Evolutionary conservation across 192 early-diverging fungal species (phyloP).

Genomic region (Mortierella hygrophila): DNA sequence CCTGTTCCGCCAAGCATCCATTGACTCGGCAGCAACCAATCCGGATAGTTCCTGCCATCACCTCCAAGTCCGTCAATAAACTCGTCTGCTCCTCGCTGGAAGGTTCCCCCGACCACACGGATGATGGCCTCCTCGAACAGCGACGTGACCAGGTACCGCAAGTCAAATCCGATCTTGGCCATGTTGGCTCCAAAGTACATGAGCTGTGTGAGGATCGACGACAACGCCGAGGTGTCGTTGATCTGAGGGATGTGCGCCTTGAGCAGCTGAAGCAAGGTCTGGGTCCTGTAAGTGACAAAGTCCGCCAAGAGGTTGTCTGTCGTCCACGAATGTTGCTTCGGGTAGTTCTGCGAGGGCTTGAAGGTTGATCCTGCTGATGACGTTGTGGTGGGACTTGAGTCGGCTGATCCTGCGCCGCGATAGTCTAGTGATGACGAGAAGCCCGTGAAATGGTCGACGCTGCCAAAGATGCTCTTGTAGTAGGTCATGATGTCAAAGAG

Average conservation of each 20-base stretch:
- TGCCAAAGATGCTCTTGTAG: constrained; percentile 80
- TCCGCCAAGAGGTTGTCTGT: constrained; percentile 70
- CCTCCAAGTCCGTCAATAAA: constrained; percentile 59
- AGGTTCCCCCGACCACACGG: constrained; percentile 62
- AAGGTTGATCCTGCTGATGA: neutral
- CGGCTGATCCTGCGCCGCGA: constrained; percentile 1
- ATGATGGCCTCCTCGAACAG: constrained; percentile 75
- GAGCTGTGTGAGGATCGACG: constrained; percentile 77
- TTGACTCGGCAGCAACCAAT: constrained; percentile 51
- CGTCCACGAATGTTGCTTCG: constrained; percentile 54
- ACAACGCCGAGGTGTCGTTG: constrained; percentile 68
- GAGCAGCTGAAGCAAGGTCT: constrained; percentile 58
- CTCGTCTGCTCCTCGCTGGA: constrained; percentile 62
- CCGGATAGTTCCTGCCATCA: constrained; percentile 41
- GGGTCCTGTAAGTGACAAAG: constrained; percentile 69
- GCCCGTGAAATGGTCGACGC: constrained; percentile 33
- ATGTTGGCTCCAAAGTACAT: constrained; percentile 89
- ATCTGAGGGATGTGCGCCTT: constrained; percentile 66
- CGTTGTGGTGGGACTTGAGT: neutral
- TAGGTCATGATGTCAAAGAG: constrained; percentile 88
- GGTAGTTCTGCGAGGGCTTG: neutral
- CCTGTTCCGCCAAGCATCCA: constrained; percentile 63
- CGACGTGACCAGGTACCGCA: constrained; percentile 69
- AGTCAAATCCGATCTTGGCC: constrained; percentile 82
- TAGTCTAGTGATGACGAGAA: constrained; percentile 19